Conservation (phyloP, 768 basidiomycete species). For the Auriscalpium vulgare region DNA sequence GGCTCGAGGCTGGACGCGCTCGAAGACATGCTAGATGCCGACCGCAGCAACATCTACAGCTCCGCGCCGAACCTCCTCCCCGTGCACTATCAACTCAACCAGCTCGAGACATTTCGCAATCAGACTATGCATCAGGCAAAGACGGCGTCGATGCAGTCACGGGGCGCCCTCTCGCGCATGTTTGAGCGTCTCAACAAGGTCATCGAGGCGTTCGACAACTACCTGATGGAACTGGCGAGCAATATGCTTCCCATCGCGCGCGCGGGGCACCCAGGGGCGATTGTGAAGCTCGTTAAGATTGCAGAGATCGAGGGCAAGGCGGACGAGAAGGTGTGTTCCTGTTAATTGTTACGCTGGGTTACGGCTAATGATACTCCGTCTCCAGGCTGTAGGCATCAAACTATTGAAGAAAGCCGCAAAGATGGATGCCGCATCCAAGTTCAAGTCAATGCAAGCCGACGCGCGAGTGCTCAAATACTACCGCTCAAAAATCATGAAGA, state of each 20-base stretch:
- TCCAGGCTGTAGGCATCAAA: constrained; percentile 83
- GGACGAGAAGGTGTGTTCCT: constrained; percentile 75
- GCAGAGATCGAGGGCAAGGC: constrained; percentile 88
- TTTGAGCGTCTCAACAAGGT: constrained; percentile 82
- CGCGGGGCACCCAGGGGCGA: constrained; percentile 73
- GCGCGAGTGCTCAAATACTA: constrained; percentile 94
- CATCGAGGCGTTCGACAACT: constrained; percentile 77
- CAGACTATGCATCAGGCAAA: constrained; percentile 94
- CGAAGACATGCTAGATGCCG: constrained; percentile 67
- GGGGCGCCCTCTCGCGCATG: constrained; percentile 62
- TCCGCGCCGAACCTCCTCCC: constrained; percentile 83
- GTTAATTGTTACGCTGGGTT: neutral
- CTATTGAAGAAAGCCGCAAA: constrained; percentile 93
- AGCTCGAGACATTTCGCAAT: constrained; percentile 89
- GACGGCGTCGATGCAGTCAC: constrained; percentile 58
- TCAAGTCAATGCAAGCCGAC: constrained; percentile 88
- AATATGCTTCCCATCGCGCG: constrained; percentile 76
- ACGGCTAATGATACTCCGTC: neutral
- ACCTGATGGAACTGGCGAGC: constrained; percentile 68
- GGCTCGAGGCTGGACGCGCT: constrained; percentile 73
- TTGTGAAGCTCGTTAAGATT: constrained; percentile 89
- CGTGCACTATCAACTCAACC: constrained; percentile 87
- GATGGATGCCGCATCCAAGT: constrained; percentile 87
- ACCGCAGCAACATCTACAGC: constrained; percentile 72
- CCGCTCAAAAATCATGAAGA: constrained; percentile 78